Evolutionary conservation across 441 rosid genomes (phyloP).

Genomic region (Raphanus hybrid): DNA sequence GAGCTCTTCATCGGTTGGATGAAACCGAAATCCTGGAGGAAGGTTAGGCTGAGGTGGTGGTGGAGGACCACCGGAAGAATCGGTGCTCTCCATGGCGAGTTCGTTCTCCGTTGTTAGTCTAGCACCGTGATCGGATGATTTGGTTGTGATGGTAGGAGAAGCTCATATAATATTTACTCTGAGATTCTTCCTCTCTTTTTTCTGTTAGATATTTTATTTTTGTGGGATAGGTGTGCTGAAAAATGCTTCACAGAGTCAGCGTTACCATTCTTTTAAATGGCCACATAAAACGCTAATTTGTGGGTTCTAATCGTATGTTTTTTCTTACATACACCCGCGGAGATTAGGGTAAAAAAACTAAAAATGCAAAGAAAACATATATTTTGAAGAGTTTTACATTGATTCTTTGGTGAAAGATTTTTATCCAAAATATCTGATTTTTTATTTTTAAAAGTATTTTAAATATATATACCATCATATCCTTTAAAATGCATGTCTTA

Average conservation of each 20-base stretch:
- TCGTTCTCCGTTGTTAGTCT: not conserved
- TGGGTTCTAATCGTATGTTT: conserved; percentile 32
- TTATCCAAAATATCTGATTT: not conserved
- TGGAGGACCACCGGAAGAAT: conserved; percentile 64
- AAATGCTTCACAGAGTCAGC: conserved; percentile 46
- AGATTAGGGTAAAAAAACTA: not conserved
- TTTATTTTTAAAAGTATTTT: too few relatives aligned
- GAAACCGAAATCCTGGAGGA: conserved; percentile 87
- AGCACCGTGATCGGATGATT: conserved; percentile 26
- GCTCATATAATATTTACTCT: conserved; percentile 14
- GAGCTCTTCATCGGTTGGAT: conserved; percentile 84
- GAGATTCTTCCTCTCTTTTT: not conserved
- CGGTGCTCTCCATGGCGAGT: conserved; percentile 65
- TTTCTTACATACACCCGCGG: conserved; percentile 20
- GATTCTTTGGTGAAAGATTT: not conserved
- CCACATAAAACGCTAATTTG: conserved; percentile 32
- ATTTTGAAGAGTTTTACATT: too few relatives aligned
- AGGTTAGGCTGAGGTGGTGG: conserved; percentile 74
- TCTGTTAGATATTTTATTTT: conserved; percentile 4
- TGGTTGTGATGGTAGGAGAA: conserved; percentile 4
- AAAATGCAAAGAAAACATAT: not conserved
- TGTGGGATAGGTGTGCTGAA: conserved; percentile 29
- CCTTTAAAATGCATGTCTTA: too few relatives aligned
- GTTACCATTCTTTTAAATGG: conserved; percentile 55
- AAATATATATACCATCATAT: not conserved